phyloP scores from a whole-genome alignment of 164 flowering plant species.

The Liquidambar formosana region DNA sequence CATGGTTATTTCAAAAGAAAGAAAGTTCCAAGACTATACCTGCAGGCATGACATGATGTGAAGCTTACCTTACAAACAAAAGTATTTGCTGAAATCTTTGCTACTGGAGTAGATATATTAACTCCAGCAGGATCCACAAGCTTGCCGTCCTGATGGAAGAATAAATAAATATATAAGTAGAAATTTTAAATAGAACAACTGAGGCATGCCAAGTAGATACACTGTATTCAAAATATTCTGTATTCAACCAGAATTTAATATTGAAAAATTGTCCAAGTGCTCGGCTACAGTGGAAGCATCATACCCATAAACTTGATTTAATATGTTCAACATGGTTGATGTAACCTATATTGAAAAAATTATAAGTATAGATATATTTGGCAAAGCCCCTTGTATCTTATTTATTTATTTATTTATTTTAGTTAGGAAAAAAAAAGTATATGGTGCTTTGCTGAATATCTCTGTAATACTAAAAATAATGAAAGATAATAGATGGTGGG shows the following conservation, averaged over 20 bases:
- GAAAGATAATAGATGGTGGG: neutral
- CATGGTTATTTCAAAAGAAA: neutral
- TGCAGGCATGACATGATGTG: conserved; percentile 2
- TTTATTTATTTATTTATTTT: too few species aligned
- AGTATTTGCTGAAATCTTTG: conserved; percentile 41
- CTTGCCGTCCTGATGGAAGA: conserved; percentile 32
- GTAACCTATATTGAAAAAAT: too few species aligned
- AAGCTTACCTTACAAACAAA: conserved; percentile 56
- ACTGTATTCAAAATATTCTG: neutral
- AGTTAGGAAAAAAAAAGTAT: too few species aligned
- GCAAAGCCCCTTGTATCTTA: too few species aligned
- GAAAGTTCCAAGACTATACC: neutral
- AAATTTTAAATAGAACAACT: neutral
- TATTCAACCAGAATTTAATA: neutral
- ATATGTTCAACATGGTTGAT: neutral
- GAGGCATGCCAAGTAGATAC: conserved; percentile 1
- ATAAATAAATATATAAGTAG: neutral
- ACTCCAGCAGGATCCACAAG: conserved; percentile 22
- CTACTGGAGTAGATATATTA: conserved; percentile 15
- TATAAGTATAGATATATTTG: too few species aligned
- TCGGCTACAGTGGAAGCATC: neutral
- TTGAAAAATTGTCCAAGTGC: neutral
- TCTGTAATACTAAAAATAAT: too few species aligned
- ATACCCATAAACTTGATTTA: neutral
- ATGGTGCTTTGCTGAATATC: too few species aligned